Evolutionary conservation across 768 basidiomycete genomes (phyloP), one percentile per base, ranked within the genome.

Genomic region (Pisolithus orientalis): DNA sequence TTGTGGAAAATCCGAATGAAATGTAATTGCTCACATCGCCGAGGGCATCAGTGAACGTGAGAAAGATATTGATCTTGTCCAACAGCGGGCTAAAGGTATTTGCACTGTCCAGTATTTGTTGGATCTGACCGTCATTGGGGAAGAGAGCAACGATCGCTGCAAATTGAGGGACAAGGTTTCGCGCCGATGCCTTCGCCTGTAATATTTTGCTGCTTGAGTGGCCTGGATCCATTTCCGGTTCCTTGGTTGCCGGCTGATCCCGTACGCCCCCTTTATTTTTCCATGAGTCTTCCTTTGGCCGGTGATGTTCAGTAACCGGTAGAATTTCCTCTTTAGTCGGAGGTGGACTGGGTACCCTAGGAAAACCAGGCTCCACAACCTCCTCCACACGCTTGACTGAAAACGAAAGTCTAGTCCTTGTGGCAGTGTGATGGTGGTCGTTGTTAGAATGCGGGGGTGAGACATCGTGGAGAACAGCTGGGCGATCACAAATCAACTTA

Each of bases 51-150:
- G 49, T 51, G 25, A 55, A 11, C 14, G 17, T 32, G 39, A 53
- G 39, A 16, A 55, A 47, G 28, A 55, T 42, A 8, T 43, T 7
- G 5, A 55, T 53, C 34, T 52, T 55, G 2, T 55, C 51, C 54
- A 55, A 40, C 16, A 55, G 29, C 6, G 54, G 54, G 11, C 39
- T 40, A 42, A 55, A 47, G n/a, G 47, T 29, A 37, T 39, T 46
- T 44, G 42, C 46, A 24, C 14, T 47, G 21, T 32, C 14, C 17
- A 47, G 21, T 31, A 37, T 21, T 37, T 47, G 32, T 21, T 47
- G 34, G 34, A 47, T 47, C 46, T 47, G 46, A 24, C 14, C 24
- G 2, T 47, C 46, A 21, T 13, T 47, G 4, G 46, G 46, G 17
- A 32, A 9, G 17, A 47, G 16, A 0, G 46, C 8, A 17, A 37